Evolutionary conservation across 2,329 filamentous ascomycete genomes (phyloP).

Genomic region (Penicillium janthinellum): DNA sequence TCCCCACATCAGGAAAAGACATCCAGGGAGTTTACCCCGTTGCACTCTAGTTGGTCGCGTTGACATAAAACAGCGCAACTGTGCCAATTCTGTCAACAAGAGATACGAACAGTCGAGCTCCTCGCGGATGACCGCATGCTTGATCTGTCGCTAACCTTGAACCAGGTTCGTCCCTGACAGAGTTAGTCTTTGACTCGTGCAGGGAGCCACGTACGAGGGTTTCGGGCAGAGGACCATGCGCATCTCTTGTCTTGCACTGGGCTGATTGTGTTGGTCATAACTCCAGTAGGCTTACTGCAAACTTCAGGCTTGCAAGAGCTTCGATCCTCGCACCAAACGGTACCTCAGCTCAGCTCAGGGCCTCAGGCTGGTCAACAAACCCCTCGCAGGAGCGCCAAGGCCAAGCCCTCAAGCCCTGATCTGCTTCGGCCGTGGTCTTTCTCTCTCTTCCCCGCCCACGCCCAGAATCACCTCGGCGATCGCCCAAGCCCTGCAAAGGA

Average conservation of each 20-base stretch:
- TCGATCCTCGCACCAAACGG: neutral
- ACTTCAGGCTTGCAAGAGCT: neutral
- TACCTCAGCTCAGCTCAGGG: too few species aligned
- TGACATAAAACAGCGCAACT: too few species aligned
- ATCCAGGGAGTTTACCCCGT: too few species aligned
- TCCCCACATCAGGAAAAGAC: neutral
- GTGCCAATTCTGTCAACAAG: too few species aligned
- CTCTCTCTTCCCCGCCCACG: neutral
- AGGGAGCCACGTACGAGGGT: constrained; percentile 8
- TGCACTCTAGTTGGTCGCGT: too few species aligned
- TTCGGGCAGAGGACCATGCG: neutral
- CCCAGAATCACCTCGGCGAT: neutral
- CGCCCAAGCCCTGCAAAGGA: neutral
- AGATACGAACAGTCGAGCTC: neutral
- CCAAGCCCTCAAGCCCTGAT: neutral
- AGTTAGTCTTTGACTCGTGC: constrained; percentile 2
- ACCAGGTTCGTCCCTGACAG: neutral
- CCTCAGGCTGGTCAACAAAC: too few species aligned
- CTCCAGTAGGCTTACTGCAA: neutral
- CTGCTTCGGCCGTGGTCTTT: neutral
- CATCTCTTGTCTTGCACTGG: neutral
- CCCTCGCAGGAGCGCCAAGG: too few species aligned
- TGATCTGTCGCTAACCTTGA: constrained; percentile 1
- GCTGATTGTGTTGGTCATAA: neutral
- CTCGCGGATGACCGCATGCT: neutral